Base-by-base conservation (phyloP, 1,284 basidiomycete genomes). In the Cystobasidium sp. region DNA sequence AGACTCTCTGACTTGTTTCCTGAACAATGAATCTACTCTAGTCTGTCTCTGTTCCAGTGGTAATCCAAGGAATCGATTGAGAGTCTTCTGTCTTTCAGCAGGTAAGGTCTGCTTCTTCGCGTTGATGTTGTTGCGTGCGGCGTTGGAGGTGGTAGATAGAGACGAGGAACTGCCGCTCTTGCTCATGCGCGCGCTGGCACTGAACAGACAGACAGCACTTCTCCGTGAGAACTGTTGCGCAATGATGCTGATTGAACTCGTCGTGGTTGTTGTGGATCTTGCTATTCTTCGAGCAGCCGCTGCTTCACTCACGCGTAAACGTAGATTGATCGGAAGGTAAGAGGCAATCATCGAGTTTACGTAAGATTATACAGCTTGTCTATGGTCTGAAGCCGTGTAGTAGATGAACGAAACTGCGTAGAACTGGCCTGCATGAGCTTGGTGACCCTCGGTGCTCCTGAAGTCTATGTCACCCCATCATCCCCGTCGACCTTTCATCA, bases 1-100 rank as follows among this genome's bases (percentile, higher is more conserved):
- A 56, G 18, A 56, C 24, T 14, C n/a, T 56, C 51, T 20, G n/a
- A 20, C 70, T 46, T 73, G 70, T 31, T 59, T 73, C 20, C 63
- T 24, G 56, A 59, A 73, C 46, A 73, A 52, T 10, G 70, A 73
- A 31, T 73, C 70, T 47, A 73, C 70, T 20, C 58, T 43, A 2
- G 70, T 66, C 63, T 73, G 70, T 24, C 12, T 66, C 70, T 73
- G 70, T 49, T 73, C 70, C 16, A 73, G 41, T 20, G 56, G 62
- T 14, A 73, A 46, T 46, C 70, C 70, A 18, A 73, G 63, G 44
- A 56, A 73, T 52, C 52, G 58, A 51, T 73, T 73, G 62, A 73
- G 63, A 31, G 70, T 73, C 70, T 73, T 73, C 70, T 73, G 70
- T n/a, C 70, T 22, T 52, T 59, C 47, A 2, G 66, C 37, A 24